Conservation (phyloP, 1,284 basidiomycete species). For the Leccinum variabile region DNA sequence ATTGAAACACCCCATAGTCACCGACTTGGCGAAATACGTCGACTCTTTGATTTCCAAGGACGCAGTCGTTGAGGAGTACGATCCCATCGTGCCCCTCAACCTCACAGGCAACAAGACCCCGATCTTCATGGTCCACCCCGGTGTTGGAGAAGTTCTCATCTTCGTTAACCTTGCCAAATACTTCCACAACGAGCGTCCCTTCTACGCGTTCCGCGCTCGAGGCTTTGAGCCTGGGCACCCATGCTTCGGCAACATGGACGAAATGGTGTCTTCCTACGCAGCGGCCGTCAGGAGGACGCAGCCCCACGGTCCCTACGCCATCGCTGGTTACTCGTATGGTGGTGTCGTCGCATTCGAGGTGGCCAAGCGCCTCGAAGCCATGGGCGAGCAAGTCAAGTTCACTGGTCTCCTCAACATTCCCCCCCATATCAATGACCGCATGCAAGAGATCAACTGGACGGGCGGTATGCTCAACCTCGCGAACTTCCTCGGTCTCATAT, state of each 20-base stretch:
- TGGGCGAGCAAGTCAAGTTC: slow-evolving; percentile 41
- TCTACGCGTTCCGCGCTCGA: slow-evolving; percentile 46
- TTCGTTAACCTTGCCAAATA: slow-evolving; percentile 46
- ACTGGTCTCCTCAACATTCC: slow-evolving; percentile 46
- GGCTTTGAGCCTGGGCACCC: slow-evolving; percentile 43
- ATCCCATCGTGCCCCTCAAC: slow-evolving; percentile 41
- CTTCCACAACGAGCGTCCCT: slow-evolving; percentile 41
- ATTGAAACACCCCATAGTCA: slow-evolving; percentile 41
- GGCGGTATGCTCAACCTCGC: slow-evolving; percentile 41
- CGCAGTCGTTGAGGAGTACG: slow-evolving; percentile 26
- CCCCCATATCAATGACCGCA: slow-evolving; percentile 43
- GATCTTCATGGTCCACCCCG: slow-evolving; percentile 42
- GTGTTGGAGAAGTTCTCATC: slow-evolving; percentile 39
- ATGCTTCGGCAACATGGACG: slow-evolving; percentile 40
- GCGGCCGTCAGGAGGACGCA: slow-evolving; percentile 38
- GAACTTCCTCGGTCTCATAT: slow-evolving; percentile 33
- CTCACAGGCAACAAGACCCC: slow-evolving; percentile 43
- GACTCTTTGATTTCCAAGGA: slow-evolving; percentile 26
- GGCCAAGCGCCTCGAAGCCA: slow-evolving; percentile 40
- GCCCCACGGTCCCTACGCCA: slow-evolving; percentile 44
- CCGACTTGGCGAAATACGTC: slow-evolving; percentile 33
- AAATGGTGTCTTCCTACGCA: slow-evolving; percentile 45
- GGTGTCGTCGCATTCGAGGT: slow-evolving; percentile 50
- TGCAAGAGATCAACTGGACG: slow-evolving; percentile 44
- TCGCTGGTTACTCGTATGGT: slow-evolving; percentile 52